Conservation (phyloP, 306 rosid genomes). For the Macrotyloma uniflorum region DNA sequence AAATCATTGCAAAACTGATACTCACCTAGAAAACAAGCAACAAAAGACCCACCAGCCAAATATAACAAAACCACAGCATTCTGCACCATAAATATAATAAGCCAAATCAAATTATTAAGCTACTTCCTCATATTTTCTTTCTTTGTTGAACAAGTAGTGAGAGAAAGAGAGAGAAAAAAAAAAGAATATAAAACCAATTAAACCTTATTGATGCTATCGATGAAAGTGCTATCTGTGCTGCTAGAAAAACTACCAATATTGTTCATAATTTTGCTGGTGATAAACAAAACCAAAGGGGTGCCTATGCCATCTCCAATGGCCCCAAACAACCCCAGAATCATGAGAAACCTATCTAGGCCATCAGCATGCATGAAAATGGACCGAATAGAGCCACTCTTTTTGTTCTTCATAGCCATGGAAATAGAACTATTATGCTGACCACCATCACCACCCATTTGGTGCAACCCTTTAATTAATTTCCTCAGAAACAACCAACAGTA, state of each 20-base stretch:
- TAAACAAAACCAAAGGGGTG: constrained; percentile 55
- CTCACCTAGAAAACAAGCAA: constrained; percentile 84
- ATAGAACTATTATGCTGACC: neutral
- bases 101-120: constrained; percentile 15
- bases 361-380: constrained; percentile 88
- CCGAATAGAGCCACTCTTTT: constrained; percentile 47
- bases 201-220: constrained; percentile 44
- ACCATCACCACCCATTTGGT: constrained; percentile 37
- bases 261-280: constrained; percentile 48
- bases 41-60: constrained; percentile 72
- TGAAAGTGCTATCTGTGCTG: neutral
- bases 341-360: constrained; percentile 52
- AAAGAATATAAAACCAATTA: neutral
- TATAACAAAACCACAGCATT: constrained; percentile 72
- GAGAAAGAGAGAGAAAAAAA: neutral
- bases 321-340: constrained; percentile 71
- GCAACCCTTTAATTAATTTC: neutral
- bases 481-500: constrained; percentile 32
- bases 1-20: constrained; percentile 10
- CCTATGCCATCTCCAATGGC: constrained; percentile 71
- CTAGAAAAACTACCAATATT: constrained; percentile 35
- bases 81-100: constrained; percentile 56
- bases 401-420: constrained; percentile 37
- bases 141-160: neutral
- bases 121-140: neutral